phyloP scores from a whole-genome alignment of 768 basidiomycete species.

The Russula abietina region DNA sequence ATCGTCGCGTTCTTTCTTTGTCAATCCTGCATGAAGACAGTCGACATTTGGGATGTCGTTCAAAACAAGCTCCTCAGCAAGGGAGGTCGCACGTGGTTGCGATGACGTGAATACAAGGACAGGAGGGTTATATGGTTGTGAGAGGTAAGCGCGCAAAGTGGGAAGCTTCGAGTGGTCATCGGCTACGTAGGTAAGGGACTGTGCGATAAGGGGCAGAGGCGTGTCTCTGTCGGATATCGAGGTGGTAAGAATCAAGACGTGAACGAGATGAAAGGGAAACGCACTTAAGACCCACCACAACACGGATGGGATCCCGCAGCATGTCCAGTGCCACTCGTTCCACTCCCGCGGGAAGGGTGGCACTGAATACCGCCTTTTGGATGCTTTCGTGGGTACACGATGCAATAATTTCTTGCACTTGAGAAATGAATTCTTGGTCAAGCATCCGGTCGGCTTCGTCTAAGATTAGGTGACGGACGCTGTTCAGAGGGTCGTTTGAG shows the following conservation, averaged over 20 bases:
- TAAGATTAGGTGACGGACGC: constrained; percentile 78
- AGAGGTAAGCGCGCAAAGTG: constrained; percentile 73
- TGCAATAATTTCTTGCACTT: constrained; percentile 81
- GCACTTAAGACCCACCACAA: constrained; percentile 95
- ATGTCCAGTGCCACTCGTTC: constrained; percentile 86
- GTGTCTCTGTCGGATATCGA: constrained; percentile 61
- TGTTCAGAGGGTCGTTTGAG: constrained; percentile 31
- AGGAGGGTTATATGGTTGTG: constrained; percentile 83
- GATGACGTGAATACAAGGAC: constrained; percentile 87
- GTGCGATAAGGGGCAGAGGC: constrained; percentile 83
- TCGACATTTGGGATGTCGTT: constrained; percentile 78
- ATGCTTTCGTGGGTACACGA: constrained; percentile 63
- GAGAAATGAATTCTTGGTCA: constrained; percentile 80
- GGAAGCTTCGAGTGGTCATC: constrained; percentile 93
- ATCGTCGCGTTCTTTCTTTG: constrained; percentile 81
- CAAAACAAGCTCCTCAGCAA: constrained; percentile 75
- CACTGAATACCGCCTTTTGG: constrained; percentile 90
- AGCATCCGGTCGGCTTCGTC: constrained; percentile 93
- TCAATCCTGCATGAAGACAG: constrained; percentile 87
- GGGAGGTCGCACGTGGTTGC: constrained; percentile 76
- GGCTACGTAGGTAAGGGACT: constrained; percentile 85
- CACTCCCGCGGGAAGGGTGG: constrained; percentile 83
- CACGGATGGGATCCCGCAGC: constrained; percentile 78
- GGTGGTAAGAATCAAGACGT: not conserved
- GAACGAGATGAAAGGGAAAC: constrained; percentile 30